These are phyloP conservation scores for Paracoccidioides lutzii DNA, from an alignment of 2,329 filamentous ascomycete species.

Conservation along the genomic window DNA sequence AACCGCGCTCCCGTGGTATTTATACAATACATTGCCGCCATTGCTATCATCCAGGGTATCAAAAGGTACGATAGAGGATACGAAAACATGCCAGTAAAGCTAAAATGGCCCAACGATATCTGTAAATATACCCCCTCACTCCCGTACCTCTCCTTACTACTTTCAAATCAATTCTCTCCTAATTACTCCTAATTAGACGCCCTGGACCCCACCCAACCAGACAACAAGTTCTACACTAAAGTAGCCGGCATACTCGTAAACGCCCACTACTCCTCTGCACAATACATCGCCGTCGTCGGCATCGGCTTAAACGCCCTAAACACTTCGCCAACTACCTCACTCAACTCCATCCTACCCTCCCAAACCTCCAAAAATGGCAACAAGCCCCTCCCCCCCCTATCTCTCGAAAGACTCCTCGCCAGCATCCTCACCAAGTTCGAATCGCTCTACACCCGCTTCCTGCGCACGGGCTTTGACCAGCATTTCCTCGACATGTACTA, in stretches of 20 bases:
- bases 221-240: slow-evolving; percentile 55
- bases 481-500: slow-evolving; percentile 69
- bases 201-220: slow-evolving; percentile 46
- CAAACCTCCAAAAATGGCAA: slow-evolving; percentile 19
- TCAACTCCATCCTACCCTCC: slow-evolving; percentile 53
- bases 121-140: slow-evolving; percentile 41
- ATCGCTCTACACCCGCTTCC: slow-evolving; percentile 60
- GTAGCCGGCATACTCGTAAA: slow-evolving; percentile 90
- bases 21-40: slow-evolving; percentile 80
- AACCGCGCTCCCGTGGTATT: slow-evolving; percentile 72
- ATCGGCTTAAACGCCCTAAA: slow-evolving; percentile 81
- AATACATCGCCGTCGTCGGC: slow-evolving; percentile 76
- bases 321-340: slow-evolving; percentile 69
- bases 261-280: slow-evolving; percentile 61
- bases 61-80: slow-evolving; percentile 68
- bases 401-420: slow-evolving; percentile 68
- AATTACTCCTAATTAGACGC: slow-evolving; percentile 38
- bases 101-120: slow-evolving; percentile 98
- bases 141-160: not conserved
- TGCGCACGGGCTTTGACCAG: slow-evolving; percentile 58
- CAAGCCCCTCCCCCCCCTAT: slow-evolving; percentile 42
- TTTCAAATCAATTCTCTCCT: slow-evolving; percentile 3
- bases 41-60: slow-evolving; percentile 76
- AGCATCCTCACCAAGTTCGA: slow-evolving; percentile 69
- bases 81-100: slow-evolving; percentile 59